A percentile compares a stretch with the other conserved stretches of the same genome.
Conservation (phyloP, 129 eudicot genomes). For the Flaveria trinervia region DNA sequence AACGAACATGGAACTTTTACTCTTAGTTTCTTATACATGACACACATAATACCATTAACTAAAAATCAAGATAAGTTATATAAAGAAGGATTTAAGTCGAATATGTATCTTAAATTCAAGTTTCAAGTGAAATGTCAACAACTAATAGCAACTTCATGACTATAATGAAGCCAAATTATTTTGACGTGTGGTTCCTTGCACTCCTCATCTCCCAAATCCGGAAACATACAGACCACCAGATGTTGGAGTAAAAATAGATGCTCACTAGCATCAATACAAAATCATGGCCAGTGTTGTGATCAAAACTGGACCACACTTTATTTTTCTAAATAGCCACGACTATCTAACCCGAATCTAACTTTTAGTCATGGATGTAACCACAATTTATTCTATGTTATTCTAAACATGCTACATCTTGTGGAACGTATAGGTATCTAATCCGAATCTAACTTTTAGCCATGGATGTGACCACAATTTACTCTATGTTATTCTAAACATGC, state of each 20-base stretch:
- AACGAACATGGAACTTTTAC: neutral
- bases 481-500: constrained; percentile 3
- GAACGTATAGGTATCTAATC: neutral
- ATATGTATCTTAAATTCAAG: constrained; percentile 14
- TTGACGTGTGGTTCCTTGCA: constrained; percentile 10
- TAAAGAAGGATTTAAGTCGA: neutral
- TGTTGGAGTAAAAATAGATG: constrained; percentile 33
- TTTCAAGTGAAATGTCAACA: neutral
- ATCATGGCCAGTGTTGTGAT: constrained; percentile 28
- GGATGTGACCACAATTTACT: constrained; percentile 7
- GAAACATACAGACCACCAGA: constrained; percentile 19
- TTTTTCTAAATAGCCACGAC: constrained; percentile 29
- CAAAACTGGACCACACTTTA: constrained; percentile 27
- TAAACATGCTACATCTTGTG: constrained; percentile 2
- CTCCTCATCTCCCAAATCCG: constrained; percentile 30
- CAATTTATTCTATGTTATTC: constrained; percentile 15
- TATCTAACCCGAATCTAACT: neutral
- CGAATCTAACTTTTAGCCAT: constrained; percentile 19
- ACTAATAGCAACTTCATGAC: no score
- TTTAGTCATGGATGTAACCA: constrained; percentile 17
- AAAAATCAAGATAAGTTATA: neutral
- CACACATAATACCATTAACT: neutral
- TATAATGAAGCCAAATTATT: neutral
- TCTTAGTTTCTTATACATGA: neutral
- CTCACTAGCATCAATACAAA: constrained; percentile 12